Base-by-base conservation (phyloP, 2,329 filamentous ascomycete species). In the Aspergillus quadricinctus region DNA sequence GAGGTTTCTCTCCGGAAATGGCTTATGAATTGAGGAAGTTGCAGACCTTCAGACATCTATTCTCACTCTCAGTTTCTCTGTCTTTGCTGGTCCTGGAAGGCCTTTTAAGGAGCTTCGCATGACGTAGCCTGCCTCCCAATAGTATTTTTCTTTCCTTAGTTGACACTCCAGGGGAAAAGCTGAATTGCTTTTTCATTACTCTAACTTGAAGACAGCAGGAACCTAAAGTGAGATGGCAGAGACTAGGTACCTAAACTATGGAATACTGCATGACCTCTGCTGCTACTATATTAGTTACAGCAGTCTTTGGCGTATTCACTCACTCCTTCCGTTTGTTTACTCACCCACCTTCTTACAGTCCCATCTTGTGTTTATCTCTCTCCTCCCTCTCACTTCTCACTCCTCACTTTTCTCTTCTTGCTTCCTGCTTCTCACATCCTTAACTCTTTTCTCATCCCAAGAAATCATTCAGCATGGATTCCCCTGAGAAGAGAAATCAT, bases 21-120 rank as follows among this genome's bases (percentile, higher is more conserved):
- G 61, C 56, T 56, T 50, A 63, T 63, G 62, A 61, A 61, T 54
- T 54, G 53, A 51, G 53, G 57, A 58, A 61, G 52, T 46, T 46
- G 43, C 43, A 46, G 21, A 46, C 43, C 11, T 58, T 57, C n/a
- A 46, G 17, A 37, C 14, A 37, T 35, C 5, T 37, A 7, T 37
- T 37, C 5, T 37, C 31, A 11, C 31, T 37, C 31, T 31, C 31
- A 7, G 31, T 17, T 37, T 35, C 31, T 17, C 14, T 17, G 14
- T 17, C 31, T 37, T 37, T n/a, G 17, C 5, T 37, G 14, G 17
- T 37, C 14, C 31, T 17, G 14, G 3, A n/a, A 37, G 31, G 31
- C 11, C 6, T 35, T 35, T 7, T 7, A 3, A 10, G 31, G 14
- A 17, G 31, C 6, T 7, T 37, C 14, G 14, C 31, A 37, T 35